Base-by-base conservation (phyloP, 1,139 yeast genomes). In the Hansenula lynferdii region DNA sequence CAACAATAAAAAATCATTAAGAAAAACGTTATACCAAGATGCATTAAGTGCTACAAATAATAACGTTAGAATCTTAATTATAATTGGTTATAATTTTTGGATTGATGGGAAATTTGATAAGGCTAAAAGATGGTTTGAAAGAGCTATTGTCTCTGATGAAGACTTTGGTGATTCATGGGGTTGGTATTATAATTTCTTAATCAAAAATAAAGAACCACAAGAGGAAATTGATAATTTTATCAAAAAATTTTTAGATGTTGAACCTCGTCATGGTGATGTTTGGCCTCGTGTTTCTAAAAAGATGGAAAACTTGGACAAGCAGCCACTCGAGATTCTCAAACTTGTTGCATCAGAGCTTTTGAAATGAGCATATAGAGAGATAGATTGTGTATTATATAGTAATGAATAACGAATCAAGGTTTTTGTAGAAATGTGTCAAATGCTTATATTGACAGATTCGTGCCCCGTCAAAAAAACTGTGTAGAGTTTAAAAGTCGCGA, bases 111-210 rank as follows among this genome's bases (percentile, higher is more conserved):
- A 85, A 49, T 61, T 69, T 30, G 61, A 72, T 2, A 81, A 80
- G 48, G 89, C 95, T 0, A 66, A 68, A 41, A 70, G 79, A 14
- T 90, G 96, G 92, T 75, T 89, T 47, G 82, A 82, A 34, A 70
- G 89, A 37, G 83, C 94, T 4, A 55, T 80, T 16, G 67, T 65
- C 26, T 65, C 67, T n/a, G 79, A 81, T 43, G 58, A 65, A 1
- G 64, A 61, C 14, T 72, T 69, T 54, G 97, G 96, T 4, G 97
- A 90, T 57, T 61, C 71, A 6, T 89, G 95, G 87, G 75, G 77
- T 0, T 83, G 90, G 85, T 59, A 71, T 36, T 76, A 73, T 53
- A 68, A 71, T 31, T 78, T 68, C 44, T 41, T 64, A 32, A 39
- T 50, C 27, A 53, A 47, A 48, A 56, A 64, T 34, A 29, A 32